Evolutionary conservation across 495 filamentous ascomycete species (phyloP).

Genomic region (Penicillium goetzii): DNA sequence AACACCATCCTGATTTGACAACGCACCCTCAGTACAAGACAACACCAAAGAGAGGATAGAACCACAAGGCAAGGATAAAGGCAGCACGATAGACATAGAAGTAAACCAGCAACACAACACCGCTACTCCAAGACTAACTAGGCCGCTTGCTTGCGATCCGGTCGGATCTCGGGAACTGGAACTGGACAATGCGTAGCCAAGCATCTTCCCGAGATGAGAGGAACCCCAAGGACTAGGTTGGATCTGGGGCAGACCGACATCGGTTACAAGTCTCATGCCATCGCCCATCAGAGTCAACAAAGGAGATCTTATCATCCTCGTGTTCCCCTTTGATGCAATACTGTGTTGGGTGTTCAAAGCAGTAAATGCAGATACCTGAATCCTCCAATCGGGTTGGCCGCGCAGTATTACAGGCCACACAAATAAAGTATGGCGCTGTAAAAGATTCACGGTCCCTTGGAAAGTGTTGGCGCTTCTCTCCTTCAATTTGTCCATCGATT

Average conservation of each 20-base stretch:
- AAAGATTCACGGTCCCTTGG: not conserved
- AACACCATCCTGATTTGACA: not conserved
- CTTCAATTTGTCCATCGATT: not conserved
- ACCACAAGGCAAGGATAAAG: not conserved
- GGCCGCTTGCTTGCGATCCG: not conserved
- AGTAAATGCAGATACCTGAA: constrained; percentile 11
- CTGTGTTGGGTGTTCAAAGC: constrained; percentile 2
- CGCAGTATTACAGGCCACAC: not conserved
- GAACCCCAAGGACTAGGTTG: too few relatives aligned
- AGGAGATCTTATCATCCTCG: not conserved
- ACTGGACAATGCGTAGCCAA: not conserved
- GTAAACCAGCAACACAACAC: not conserved
- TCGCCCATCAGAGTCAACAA: not conserved
- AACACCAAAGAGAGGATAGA: not conserved
- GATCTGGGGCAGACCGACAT: constrained; percentile 1
- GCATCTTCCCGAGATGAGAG: not conserved
- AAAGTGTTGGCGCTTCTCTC: not conserved
- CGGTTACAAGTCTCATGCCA: constrained; percentile 4
- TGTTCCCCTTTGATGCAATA: constrained; percentile 12
- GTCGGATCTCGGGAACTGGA: not conserved
- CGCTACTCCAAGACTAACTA: not conserved
- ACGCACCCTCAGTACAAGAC: not conserved
- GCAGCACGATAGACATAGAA: not conserved
- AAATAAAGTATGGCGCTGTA: not conserved
- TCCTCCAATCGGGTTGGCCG: not conserved